A percentile compares a stretch with the other conserved stretches of the same genome.
Evolutionary conservation across 139 green algal species (phyloP).

Genomic region (Closterium sp.): DNA sequence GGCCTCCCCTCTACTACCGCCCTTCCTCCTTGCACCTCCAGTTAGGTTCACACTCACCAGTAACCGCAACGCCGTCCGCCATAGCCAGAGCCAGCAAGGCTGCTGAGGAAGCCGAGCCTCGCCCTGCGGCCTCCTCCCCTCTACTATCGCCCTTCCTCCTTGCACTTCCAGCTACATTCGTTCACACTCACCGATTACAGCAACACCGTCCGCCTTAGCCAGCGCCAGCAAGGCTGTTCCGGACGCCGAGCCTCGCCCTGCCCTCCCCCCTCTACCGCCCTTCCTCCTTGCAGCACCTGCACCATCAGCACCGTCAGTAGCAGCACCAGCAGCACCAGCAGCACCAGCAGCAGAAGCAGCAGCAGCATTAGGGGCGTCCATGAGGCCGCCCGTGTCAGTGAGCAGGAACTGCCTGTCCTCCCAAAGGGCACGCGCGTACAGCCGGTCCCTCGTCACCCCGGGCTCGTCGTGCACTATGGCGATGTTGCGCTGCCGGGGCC

Average conservation of each 20-base stretch:
- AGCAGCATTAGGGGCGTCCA: background rate
- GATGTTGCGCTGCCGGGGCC: constrained; percentile 13
- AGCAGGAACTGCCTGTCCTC: constrained; percentile 86
- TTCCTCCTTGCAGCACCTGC: background rate
- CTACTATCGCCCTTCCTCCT: too few species aligned
- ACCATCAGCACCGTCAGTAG: background rate
- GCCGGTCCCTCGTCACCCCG: constrained; percentile 84
- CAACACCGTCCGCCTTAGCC: background rate
- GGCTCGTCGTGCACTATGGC: constrained; percentile 95
- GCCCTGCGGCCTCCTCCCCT: too few species aligned
- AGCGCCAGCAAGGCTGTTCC: background rate
- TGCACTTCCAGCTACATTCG: too few species aligned
- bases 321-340: background rate
- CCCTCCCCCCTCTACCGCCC: background rate
- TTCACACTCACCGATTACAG: background rate
- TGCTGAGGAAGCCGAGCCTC: too few species aligned
- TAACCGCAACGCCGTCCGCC: too few species aligned
- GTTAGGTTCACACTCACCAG: too few species aligned
- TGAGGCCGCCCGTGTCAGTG: constrained; percentile 84
- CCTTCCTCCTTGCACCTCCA: too few species aligned
- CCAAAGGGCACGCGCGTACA: constrained; percentile 90
- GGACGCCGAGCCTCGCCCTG: background rate
- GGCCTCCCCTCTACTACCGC: too few species aligned
- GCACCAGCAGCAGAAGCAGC: background rate
- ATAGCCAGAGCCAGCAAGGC: too few species aligned